These are phyloP conservation scores for Protea cynaroides DNA, from an alignment of 164 flowering plant genomes.

Conservation along the genomic window DNA sequence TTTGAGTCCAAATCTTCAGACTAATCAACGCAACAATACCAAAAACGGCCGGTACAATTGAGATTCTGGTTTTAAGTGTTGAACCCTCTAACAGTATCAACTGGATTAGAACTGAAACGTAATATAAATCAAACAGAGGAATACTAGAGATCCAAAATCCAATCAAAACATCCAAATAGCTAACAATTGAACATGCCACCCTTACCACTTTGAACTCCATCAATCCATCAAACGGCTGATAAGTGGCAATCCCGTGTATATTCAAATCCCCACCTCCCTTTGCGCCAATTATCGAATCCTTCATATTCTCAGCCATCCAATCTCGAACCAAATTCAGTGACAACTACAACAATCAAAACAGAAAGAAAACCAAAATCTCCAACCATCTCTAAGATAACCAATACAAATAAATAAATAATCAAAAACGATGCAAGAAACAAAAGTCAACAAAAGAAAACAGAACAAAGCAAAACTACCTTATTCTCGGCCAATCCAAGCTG, in stretches of 20 bases:
- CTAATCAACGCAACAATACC: too few relatives aligned
- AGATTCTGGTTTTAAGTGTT: not conserved
- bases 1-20: too few relatives aligned
- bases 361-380: slow-evolving; percentile 2
- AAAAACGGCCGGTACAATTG: not conserved
- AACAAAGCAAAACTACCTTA: slow-evolving; percentile 32
- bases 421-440: slow-evolving; percentile 2
- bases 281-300: slow-evolving; percentile 33
- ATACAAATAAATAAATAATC: slow-evolving; percentile 2
- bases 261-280: slow-evolving; percentile 36
- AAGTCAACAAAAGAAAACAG: slow-evolving; percentile 6
- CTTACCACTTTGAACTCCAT: slow-evolving; percentile 78
- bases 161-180: not conserved
- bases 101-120: not conserved
- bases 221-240: slow-evolving; percentile 78
- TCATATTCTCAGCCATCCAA: slow-evolving; percentile 59
- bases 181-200: not conserved
- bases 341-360: slow-evolving; percentile 42
- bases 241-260: slow-evolving; percentile 60
- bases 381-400: slow-evolving; percentile 1
- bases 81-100: not conserved
- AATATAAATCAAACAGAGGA: not conserved
- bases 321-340: slow-evolving; percentile 65
- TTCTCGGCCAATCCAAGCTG: slow-evolving; percentile 83
- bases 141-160: not conserved